Percentiles rank a stretch among this genome's conserved stretches.
phyloP scores from a whole-genome alignment of 192 early-diverging fungal genomes.

The Nowakowskiella sp. region DNA sequence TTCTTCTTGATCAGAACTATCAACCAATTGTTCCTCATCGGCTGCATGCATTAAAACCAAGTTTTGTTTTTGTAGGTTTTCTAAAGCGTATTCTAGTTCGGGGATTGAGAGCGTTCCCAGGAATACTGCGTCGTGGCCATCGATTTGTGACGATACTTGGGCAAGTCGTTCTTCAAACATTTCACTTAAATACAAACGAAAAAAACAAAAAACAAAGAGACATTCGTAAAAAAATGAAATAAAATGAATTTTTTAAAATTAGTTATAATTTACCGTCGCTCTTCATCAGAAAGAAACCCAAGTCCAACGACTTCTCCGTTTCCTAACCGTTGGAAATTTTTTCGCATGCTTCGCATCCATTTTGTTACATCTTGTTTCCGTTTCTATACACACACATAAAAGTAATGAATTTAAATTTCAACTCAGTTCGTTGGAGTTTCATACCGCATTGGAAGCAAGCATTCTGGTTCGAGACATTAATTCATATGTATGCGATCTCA shows the following conservation, averaged over 20 bases:
- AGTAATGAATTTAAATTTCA: not conserved
- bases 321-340: conserved; percentile 35
- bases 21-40: conserved; percentile 43
- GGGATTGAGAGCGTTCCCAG: conserved; percentile 22
- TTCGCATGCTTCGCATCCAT: conserved; percentile 44
- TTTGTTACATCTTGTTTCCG: conserved; percentile 45
- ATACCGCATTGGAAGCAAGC: conserved; percentile 19
- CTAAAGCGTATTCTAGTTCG: conserved; percentile 32
- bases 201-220: not conserved
- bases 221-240: not conserved
- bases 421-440: too few species aligned
- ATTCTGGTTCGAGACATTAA: conserved; percentile 33
- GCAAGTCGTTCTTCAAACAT: conserved; percentile 37
- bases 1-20: conserved; percentile 36
- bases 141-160: conserved; percentile 26
- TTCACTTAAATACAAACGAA: conserved; percentile 9
- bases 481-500: conserved; percentile 42
- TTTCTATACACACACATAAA: conserved; percentile 14
- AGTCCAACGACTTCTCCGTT: conserved; percentile 26
- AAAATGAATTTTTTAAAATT: not conserved
- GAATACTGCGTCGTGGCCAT: conserved; percentile 30
- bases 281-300: conserved; percentile 37
- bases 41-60: conserved; percentile 35
- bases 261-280: conserved; percentile 20
- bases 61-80: conserved; percentile 37